Evolutionary conservation across 1,139 yeast species (phyloP).

Genomic region (Magnusiomyces tetraspermus): DNA sequence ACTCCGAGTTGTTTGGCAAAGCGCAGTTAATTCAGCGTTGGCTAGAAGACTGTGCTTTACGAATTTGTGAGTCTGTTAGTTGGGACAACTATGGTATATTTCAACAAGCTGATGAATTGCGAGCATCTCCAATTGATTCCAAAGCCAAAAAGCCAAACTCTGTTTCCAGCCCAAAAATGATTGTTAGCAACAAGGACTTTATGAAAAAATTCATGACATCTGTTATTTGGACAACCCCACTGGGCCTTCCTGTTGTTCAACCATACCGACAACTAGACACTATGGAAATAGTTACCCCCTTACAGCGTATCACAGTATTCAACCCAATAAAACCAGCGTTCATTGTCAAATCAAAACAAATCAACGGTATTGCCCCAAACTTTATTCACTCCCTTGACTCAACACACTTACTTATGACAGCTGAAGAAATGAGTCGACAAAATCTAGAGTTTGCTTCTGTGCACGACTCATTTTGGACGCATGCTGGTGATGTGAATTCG

Average conservation of each 20-base stretch:
- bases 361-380: constrained; percentile 89
- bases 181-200: constrained; percentile 14
- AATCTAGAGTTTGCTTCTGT: constrained; percentile 74
- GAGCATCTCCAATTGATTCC: too few species aligned
- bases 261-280: constrained; percentile 69
- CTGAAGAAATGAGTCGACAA: constrained; percentile 25
- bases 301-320: constrained; percentile 66
- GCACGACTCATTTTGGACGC: constrained; percentile 98
- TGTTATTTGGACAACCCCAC: constrained; percentile 95
- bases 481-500: constrained; percentile 68
- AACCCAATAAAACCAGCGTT: constrained; percentile 70
- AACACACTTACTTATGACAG: constrained; percentile 89
- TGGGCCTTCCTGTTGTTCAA: constrained; percentile 82
- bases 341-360: constrained; percentile 72
- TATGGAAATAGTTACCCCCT: constrained; percentile 42
- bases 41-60: constrained; percentile 71
- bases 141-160: constrained; percentile 6
- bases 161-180: not conserved
- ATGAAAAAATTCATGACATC: constrained; percentile 56
- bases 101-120: not conserved
- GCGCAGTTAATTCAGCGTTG: constrained; percentile 89
- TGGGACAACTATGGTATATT: constrained; percentile 18
- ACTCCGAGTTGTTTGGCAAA: constrained; percentile 68
- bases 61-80: constrained; percentile 53
- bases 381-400: constrained; percentile 94